phyloP scores from a whole-genome alignment of 495 filamentous ascomycete species.

The Hypoxylon subgilvum region DNA sequence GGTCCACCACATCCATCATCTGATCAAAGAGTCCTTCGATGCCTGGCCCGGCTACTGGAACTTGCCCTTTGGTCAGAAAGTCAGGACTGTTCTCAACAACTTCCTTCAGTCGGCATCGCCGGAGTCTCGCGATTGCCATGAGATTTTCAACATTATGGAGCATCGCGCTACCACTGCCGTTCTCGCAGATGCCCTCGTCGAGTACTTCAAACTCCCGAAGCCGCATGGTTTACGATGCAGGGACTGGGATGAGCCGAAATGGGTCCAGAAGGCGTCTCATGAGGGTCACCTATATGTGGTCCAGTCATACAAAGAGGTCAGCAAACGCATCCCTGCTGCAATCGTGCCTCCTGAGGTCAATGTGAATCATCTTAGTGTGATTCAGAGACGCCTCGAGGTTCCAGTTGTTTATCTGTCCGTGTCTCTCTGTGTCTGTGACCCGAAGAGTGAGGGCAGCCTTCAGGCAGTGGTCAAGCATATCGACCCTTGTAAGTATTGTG shows the following conservation, averaged over 20 bases:
- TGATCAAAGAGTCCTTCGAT: constrained; percentile 39
- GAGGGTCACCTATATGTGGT: constrained; percentile 1
- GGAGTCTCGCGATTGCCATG: constrained; percentile 30
- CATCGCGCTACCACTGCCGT: constrained; percentile 43
- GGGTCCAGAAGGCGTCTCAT: background rate
- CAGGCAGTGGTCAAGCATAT: background rate
- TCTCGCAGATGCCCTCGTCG: constrained; percentile 40
- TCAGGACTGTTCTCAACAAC: constrained; percentile 19
- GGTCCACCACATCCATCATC: constrained; percentile 45
- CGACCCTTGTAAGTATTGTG: constrained; percentile 18
- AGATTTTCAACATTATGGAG: constrained; percentile 46
- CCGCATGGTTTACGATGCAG: constrained; percentile 22
- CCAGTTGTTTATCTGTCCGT: constrained; percentile 20
- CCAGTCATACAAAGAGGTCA: constrained; percentile 6
- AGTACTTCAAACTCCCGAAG: constrained; percentile 37
- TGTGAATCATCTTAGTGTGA: constrained; percentile 10
- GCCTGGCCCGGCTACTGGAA: constrained; percentile 45
- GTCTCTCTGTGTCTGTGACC: constrained; percentile 2
- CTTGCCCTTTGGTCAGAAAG: constrained; percentile 20
- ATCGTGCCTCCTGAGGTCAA: constrained; percentile 32
- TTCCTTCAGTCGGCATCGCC: constrained; percentile 16
- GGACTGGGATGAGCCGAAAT: constrained; percentile 29
- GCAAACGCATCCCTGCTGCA: constrained; percentile 8
- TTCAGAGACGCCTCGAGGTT: constrained; percentile 17
- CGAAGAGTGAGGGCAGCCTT: background rate